Conservation (phyloP, 805 yeast species). For the Zygoascus bituminiphila region DNA sequence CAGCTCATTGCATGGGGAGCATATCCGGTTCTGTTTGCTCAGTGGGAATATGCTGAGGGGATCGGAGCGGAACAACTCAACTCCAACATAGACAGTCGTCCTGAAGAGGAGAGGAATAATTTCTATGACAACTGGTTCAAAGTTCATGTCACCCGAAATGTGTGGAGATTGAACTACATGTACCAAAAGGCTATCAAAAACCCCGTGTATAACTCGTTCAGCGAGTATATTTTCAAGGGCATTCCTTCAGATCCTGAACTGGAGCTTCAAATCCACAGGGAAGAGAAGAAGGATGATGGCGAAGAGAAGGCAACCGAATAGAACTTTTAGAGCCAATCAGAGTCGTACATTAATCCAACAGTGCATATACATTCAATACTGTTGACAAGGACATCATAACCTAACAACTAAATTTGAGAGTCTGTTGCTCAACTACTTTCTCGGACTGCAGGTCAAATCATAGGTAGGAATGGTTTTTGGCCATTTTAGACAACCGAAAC, state of each 20-base stretch:
- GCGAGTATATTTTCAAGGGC: neutral
- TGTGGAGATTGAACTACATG: conserved; percentile 9
- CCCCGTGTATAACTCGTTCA: neutral
- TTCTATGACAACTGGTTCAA: conserved; percentile 6
- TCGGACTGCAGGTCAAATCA: too few relatives aligned
- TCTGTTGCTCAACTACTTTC: too few relatives aligned
- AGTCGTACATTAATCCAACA: too few relatives aligned
- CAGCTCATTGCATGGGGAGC: conserved; percentile 7
- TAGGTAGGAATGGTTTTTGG: too few relatives aligned
- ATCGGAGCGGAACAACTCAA: conserved; percentile 8
- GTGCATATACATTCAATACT: too few relatives aligned
- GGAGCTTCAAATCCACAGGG: too few relatives aligned
- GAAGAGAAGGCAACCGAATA: too few relatives aligned
- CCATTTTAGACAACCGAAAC: too few relatives aligned
- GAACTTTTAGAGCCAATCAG: too few relatives aligned
- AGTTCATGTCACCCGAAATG: conserved; percentile 6
- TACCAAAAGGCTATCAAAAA: neutral
- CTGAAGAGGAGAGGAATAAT: neutral
- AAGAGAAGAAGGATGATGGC: too few relatives aligned
- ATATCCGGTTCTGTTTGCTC: conserved; percentile 8
- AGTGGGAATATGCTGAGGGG: conserved; percentile 11
- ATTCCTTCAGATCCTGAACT: neutral
- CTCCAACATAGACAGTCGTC: neutral
- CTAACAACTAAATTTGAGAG: too few relatives aligned
- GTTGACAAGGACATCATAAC: too few relatives aligned